These are phyloP conservation scores for Exidia glandulosa DNA, from an alignment of 768 basidiomycete species.

Conservation along the genomic window DNA sequence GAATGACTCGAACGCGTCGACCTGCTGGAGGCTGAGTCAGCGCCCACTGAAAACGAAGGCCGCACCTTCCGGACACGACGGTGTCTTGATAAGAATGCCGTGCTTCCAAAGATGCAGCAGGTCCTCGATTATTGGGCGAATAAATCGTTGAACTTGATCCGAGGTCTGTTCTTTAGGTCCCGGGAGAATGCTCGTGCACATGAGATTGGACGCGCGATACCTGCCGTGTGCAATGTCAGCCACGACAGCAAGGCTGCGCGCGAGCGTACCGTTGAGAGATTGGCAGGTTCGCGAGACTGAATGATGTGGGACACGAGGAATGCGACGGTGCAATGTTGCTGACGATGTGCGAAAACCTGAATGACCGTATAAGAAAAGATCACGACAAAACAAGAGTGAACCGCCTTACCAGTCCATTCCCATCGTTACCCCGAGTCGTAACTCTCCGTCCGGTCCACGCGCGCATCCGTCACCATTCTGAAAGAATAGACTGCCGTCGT, in stretches of 20 bases:
- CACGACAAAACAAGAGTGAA: not conserved
- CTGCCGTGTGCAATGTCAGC: conserved; percentile 2
- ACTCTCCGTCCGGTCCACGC: conserved; percentile 12
- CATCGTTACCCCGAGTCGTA: conserved; percentile 18
- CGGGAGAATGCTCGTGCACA: conserved; percentile 16
- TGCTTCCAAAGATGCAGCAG: conserved; percentile 14
- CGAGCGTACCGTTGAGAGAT: too few species aligned
- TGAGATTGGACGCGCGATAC: conserved; percentile 16
- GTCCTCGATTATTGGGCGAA: conserved; percentile 17
- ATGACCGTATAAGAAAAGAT: not conserved
- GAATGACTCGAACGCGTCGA: conserved; percentile 18
- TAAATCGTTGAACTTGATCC: conserved; percentile 18
- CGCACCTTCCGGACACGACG: conserved; percentile 15
- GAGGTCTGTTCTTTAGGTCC: conserved; percentile 18
- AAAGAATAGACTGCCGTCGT: conserved; percentile 21
- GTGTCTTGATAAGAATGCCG: conserved; percentile 14
- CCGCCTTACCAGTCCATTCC: conserved; percentile 22
- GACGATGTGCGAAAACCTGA: conserved; percentile 25
- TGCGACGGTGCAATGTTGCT: conserved; percentile 26
- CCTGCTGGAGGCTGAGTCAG: conserved; percentile 2
- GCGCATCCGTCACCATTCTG: not conserved
- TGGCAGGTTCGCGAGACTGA: conserved; percentile 21
- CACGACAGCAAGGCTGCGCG: too few species aligned
- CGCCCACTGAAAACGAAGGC: not conserved
- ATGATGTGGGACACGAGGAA: conserved; percentile 23